These are phyloP conservation scores for Cutaneotrichosporon sp. DNA, from an alignment of 1,284 basidiomycete species.

Conservation along the genomic window DNA sequence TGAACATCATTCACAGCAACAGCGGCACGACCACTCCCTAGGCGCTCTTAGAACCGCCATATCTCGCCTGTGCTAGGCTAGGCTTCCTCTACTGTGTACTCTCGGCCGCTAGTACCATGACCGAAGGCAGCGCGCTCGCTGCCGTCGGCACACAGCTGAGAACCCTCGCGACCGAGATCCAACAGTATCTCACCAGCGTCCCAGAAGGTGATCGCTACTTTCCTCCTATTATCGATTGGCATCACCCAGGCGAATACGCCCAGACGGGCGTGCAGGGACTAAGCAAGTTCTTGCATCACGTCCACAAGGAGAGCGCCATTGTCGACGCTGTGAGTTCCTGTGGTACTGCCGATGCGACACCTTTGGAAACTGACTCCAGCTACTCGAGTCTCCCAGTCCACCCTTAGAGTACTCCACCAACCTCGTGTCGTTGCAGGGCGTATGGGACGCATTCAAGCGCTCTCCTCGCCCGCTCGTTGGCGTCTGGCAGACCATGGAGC, in stretches of 20 bases:
- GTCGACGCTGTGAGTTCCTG: conserved; percentile 33
- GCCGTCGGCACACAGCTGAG: conserved; percentile 9
- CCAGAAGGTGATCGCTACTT: conserved; percentile 26
- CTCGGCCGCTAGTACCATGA: neutral
- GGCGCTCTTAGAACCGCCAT: neutral
- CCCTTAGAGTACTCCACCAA: conserved; percentile 42
- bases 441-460: conserved; percentile 45
- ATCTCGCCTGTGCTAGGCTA: too few species aligned
- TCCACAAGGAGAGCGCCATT: conserved; percentile 37
- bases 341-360: neutral
- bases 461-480: conserved; percentile 34
- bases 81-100: too few species aligned
- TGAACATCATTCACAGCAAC: neutral
- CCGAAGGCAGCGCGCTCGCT: conserved; percentile 1
- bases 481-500: conserved; percentile 39
- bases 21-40: neutral
- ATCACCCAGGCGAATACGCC: conserved; percentile 37
- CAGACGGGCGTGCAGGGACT: conserved; percentile 39
- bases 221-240: conserved; percentile 45
- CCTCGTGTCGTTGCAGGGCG: conserved; percentile 37
- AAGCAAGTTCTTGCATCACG: conserved; percentile 35
- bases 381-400: conserved; percentile 17
- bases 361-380: neutral
- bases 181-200: conserved; percentile 13
- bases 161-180: conserved; percentile 14